These are phyloP conservation scores for Epichloe coenophiala DNA, from an alignment of 2,329 filamentous ascomycete genomes.

Conservation along the genomic window DNA sequence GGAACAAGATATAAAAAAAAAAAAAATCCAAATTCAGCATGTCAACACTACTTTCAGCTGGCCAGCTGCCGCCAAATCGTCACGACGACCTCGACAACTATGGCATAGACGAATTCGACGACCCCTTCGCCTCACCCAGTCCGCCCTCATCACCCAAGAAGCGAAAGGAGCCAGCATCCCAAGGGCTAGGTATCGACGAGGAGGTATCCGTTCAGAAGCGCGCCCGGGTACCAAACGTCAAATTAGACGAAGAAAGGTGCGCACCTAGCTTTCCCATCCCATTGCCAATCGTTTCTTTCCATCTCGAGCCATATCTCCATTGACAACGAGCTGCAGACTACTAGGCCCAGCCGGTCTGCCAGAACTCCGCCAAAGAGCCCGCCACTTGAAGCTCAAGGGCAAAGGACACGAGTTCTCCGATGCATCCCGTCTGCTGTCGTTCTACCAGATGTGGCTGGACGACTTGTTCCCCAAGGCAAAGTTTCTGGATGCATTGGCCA, in stretches of 20 bases:
- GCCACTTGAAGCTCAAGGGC: conserved; percentile 67
- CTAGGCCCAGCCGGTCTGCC: conserved; percentile 74
- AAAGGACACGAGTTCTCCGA: conserved; percentile 96
- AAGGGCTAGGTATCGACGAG: conserved; percentile 64
- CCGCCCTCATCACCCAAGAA: conserved; percentile 30
- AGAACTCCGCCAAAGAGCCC: conserved; percentile 59
- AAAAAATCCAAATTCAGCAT: conserved; percentile 6
- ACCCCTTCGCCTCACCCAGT: conserved; percentile 35
- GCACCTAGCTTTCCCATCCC: not conserved
- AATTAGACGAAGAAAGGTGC: conserved; percentile 71
- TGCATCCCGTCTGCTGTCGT: conserved; percentile 64
- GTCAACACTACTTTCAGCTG: conserved; percentile 12
- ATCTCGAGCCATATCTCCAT: too few relatives aligned
- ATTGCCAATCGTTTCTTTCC: not conserved
- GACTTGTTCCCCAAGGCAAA: conserved; percentile 90
- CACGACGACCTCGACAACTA: conserved; percentile 65
- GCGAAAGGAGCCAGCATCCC: conserved; percentile 32
- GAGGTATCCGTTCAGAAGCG: conserved; percentile 74
- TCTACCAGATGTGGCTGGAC: conserved; percentile 95
- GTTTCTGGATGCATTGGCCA: conserved; percentile 75
- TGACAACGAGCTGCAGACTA: conserved; percentile 37
- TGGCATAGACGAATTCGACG: conserved; percentile 44
- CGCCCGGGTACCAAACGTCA: conserved; percentile 57
- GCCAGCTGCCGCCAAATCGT: conserved; percentile 3
- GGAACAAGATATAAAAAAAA: too few relatives aligned